Evolutionary conservation across 768 basidiomycete genomes (phyloP).

Genomic region (Boletus pseudopeckii): DNA sequence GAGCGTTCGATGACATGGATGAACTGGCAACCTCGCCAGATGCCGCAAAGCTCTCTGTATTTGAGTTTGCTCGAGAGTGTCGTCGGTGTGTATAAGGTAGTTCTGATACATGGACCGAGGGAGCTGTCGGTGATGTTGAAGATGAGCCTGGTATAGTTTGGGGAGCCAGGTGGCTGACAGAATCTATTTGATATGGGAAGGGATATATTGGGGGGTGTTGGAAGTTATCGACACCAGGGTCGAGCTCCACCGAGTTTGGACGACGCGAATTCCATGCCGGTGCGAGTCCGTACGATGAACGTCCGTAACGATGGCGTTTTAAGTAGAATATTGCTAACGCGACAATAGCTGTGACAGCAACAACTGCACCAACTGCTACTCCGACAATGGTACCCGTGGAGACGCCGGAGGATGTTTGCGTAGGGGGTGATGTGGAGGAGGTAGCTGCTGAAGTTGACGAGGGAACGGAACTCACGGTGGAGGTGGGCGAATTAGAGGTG

Average conservation of each 20-base stretch:
- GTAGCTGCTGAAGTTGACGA: slow-evolving; percentile 18
- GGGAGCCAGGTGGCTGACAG: slow-evolving; percentile 14
- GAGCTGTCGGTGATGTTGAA: neutral
- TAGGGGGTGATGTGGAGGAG: slow-evolving; percentile 20
- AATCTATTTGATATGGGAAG: slow-evolving; percentile 29
- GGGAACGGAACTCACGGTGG: slow-evolving; percentile 34
- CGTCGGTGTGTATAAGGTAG: neutral
- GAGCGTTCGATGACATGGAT: slow-evolving; percentile 37
- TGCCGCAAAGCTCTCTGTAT: slow-evolving; percentile 17
- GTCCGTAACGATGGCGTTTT: slow-evolving; percentile 24
- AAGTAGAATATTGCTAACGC: slow-evolving; percentile 53
- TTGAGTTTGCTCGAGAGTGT: slow-evolving; percentile 22
- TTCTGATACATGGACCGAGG: slow-evolving; percentile 11
- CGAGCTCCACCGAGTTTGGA: slow-evolving; percentile 40
- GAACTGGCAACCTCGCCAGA: slow-evolving; percentile 20
- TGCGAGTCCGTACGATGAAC: slow-evolving; percentile 29
- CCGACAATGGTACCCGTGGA: slow-evolving; percentile 49
- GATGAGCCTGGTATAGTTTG: slow-evolving; percentile 5
- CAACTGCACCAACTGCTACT: slow-evolving; percentile 46
- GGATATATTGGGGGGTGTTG: slow-evolving; percentile 37
- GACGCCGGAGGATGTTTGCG: slow-evolving; percentile 23
- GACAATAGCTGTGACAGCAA: slow-evolving; percentile 51
- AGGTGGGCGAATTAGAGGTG: slow-evolving; percentile 49
- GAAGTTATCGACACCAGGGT: slow-evolving; percentile 17
- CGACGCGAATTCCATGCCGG: slow-evolving; percentile 29